Percentiles rank a stretch among this genome's conserved stretches.
phyloP scores from a whole-genome alignment of 129 eudicot genomes.

The Smallanthus sonchifolius region DNA sequence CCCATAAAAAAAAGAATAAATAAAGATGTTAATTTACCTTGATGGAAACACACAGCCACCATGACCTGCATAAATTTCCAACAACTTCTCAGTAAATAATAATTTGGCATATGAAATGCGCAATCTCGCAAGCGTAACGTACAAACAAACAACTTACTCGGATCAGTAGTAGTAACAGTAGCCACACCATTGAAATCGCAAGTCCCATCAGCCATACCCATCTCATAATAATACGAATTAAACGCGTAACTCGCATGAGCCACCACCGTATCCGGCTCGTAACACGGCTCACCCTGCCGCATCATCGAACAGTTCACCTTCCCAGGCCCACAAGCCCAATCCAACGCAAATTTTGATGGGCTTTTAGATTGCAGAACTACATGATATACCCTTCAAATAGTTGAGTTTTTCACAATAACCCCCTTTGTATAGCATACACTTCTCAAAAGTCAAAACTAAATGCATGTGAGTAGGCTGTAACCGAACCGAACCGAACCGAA shows the following conservation, averaged over 20 bases:
- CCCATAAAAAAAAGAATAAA: neutral
- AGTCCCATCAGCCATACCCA: constrained; percentile 65
- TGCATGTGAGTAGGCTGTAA: no score
- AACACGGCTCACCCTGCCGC: constrained; percentile 69
- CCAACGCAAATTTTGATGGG: constrained; percentile 38
- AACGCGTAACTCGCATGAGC: constrained; percentile 81
- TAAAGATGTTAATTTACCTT: constrained; percentile 17
- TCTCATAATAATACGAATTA: constrained; percentile 65
- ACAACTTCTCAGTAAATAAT: neutral
- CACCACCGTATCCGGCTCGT: constrained; percentile 65
- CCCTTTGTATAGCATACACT: neutral
- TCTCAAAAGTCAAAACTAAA: neutral
- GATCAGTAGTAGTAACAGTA: constrained; percentile 61
- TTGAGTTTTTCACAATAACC: neutral
- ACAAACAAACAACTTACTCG: constrained; percentile 39
- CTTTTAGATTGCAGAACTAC: constrained; percentile 1
- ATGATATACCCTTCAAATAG: neutral
- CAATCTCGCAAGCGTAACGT: neutral
- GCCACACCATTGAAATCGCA: constrained; percentile 90
- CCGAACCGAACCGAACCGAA: no score
- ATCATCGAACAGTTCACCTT: constrained; percentile 73
- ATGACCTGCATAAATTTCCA: constrained; percentile 19
- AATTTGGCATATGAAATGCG: neutral
- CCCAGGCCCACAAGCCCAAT: constrained; percentile 96
- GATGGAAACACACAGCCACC: constrained; percentile 22